Percentiles rank a stretch among this genome's conserved stretches.
Conservation (phyloP, 257 asterid genomes). For the Solanum etuberosum region DNA sequence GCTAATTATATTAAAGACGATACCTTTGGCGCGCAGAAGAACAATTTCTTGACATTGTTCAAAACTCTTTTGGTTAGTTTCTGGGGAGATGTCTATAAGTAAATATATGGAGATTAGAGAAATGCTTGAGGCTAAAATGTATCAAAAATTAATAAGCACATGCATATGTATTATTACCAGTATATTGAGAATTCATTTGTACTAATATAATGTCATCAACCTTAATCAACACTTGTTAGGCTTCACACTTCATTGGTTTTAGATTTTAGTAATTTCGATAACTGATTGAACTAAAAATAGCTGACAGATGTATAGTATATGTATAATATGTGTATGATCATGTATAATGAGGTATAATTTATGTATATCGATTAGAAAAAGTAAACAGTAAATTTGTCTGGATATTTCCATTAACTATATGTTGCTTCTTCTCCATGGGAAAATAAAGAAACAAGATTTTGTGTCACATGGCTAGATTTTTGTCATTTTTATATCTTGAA, state of each 20-base stretch:
- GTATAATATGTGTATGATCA: background rate
- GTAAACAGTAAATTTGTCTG: too few species aligned
- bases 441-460: background rate
- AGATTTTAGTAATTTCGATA: background rate
- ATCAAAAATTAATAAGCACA: background rate
- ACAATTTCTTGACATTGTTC: background rate
- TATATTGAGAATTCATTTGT: background rate
- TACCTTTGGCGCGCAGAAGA: background rate
- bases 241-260: background rate
- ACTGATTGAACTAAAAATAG: background rate
- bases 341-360: background rate
- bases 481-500: background rate
- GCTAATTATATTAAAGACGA: too few species aligned
- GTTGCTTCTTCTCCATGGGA: background rate
- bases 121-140: background rate
- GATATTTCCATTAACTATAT: background rate
- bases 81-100: background rate
- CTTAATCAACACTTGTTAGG: background rate
- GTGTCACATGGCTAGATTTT: background rate
- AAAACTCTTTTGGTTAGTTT: background rate
- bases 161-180: background rate
- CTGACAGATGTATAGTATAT: background rate
- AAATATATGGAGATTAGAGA: background rate
- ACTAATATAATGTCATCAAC: background rate
- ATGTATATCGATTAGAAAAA: too few species aligned